Evolutionary conservation across 2,329 filamentous ascomycete genomes (phyloP).

Genomic region (Bretziella fagacearum): DNA sequence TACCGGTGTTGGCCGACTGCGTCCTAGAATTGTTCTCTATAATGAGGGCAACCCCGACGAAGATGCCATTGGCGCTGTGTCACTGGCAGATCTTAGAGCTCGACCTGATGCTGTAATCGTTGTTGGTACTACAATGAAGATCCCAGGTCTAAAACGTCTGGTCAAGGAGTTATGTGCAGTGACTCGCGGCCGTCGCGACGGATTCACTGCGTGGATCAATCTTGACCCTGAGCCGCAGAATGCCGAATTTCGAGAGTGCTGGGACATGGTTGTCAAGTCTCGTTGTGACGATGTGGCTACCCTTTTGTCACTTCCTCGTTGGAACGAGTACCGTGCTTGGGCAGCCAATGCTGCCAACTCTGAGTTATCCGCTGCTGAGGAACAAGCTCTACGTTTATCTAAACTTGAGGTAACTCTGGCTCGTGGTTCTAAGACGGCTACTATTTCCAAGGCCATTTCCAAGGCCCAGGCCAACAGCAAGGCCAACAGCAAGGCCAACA

Average conservation of each 20-base stretch:
- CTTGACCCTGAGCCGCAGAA: constrained; percentile 67
- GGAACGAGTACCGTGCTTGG: constrained; percentile 26
- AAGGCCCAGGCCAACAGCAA: constrained; percentile 15
- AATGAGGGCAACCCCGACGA: constrained; percentile 95
- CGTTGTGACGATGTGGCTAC: constrained; percentile 77
- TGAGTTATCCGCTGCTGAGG: constrained; percentile 27
- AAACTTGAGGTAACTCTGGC: constrained; percentile 20
- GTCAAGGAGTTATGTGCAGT: constrained; percentile 81
- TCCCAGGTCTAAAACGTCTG: constrained; percentile 77
- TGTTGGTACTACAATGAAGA: constrained; percentile 87
- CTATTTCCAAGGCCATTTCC: too few relatives aligned
- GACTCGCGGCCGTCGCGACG: constrained; percentile 65
- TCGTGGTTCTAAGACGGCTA: constrained; percentile 6
- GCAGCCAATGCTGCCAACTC: constrained; percentile 25
- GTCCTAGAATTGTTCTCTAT: constrained; percentile 89
- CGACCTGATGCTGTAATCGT: constrained; percentile 86
- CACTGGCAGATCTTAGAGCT: constrained; percentile 66
- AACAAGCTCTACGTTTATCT: constrained; percentile 25
- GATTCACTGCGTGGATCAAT: constrained; percentile 89
- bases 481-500: constrained; percentile 14
- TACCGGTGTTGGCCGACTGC: constrained; percentile 76
- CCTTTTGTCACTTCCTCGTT: constrained; percentile 45
- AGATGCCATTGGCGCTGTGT: constrained; percentile 85
- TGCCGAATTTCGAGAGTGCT: constrained; percentile 76
- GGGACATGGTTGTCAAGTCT: constrained; percentile 78